Conservation (phyloP, 352 stramenopile genomes). For the Aphanomyces invadans region DNA sequence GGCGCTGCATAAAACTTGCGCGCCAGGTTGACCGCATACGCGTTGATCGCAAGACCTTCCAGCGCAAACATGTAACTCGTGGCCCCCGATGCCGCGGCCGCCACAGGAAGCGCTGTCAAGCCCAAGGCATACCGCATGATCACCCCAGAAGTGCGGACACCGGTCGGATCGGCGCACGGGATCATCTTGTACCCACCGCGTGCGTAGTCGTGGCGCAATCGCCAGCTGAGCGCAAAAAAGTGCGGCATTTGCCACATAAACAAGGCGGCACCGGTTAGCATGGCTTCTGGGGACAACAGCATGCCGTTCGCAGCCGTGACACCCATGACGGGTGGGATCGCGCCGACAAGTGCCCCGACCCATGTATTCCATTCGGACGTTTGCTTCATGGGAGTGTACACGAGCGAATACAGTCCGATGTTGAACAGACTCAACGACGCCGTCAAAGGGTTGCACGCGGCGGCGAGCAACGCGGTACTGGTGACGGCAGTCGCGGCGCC, state of each 20-base stretch:
- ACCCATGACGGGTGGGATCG: slow-evolving; percentile 97
- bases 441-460: slow-evolving; percentile 92
- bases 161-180: slow-evolving; percentile 87
- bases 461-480: slow-evolving; percentile 85
- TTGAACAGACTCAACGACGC: slow-evolving; percentile 94
- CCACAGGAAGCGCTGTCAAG: slow-evolving; percentile 90
- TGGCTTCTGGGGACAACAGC: slow-evolving; percentile 57
- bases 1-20: slow-evolving; percentile 92
- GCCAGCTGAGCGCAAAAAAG: slow-evolving; percentile 98
- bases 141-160: slow-evolving; percentile 84
- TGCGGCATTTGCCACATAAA: slow-evolving; percentile 99
- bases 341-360: slow-evolving; percentile 97
- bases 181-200: slow-evolving; percentile 95
- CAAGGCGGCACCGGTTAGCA: slow-evolving; percentile 80
- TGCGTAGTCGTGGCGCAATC: slow-evolving; percentile 89
- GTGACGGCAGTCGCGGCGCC: slow-evolving; percentile 76
- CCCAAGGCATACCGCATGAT: slow-evolving; percentile 94
- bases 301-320: slow-evolving; percentile 93
- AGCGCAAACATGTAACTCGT: slow-evolving; percentile 99
- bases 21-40: slow-evolving; percentile 92
- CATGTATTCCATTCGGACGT: slow-evolving; percentile 96
- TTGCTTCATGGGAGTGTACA: slow-evolving; percentile 99
- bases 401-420: slow-evolving; percentile 95
- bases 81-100: slow-evolving; percentile 83
- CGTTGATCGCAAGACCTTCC: slow-evolving; percentile 94